Evolutionary conservation across 2,329 filamentous ascomycete species (phyloP), one percentile per base, ranked within the genome.

Genomic region (Chaetomium strumarium): DNA sequence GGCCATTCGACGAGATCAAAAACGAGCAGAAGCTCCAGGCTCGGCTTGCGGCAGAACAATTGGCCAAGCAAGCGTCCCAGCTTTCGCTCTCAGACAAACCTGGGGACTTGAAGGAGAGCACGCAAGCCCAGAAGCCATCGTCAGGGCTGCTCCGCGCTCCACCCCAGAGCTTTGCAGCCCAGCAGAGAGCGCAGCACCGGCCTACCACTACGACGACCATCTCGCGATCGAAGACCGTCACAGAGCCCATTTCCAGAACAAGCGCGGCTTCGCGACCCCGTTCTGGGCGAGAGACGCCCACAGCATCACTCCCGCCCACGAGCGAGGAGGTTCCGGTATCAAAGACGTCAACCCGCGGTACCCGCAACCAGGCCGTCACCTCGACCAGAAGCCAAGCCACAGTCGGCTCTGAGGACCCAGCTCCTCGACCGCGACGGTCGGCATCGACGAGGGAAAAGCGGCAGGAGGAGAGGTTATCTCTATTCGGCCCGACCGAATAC

Each of bases 141-240:
- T 66, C 71, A 0, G 73, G 72, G 5, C 66, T 81, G 5, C 64
- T 82, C 19, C 72, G 75, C 34, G 77, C 74, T 34, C 79, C 75
- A 2, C 79, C 80, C 10, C 81, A 85, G 63, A 85, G 82, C 63
- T 85, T 84, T 65, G 82, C 82, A 12, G 82, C 82, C 3, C 82
- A 85, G 59, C 82, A 85, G 59, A 71, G 82, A 58, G 78, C 80
- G 20, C 80, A 82, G 56, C 73, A 73, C 58, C 74, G 73, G 52
- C 75, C 78, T 6, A 54, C 65, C 4, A 55, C 62, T 10, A 63
- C 65, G 31, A 48, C 65, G 2, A 44, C 58, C 37, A 43, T 62
- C 33, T 24, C 64, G 13, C 66, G 68, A 39, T 63, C 67, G 6
- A 69, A 66, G 34, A 52, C 66, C 7, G 64, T 67, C 36, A 64